phyloP scores from a whole-genome alignment of 2,329 filamentous ascomycete species.

The Claviceps africana region DNA sequence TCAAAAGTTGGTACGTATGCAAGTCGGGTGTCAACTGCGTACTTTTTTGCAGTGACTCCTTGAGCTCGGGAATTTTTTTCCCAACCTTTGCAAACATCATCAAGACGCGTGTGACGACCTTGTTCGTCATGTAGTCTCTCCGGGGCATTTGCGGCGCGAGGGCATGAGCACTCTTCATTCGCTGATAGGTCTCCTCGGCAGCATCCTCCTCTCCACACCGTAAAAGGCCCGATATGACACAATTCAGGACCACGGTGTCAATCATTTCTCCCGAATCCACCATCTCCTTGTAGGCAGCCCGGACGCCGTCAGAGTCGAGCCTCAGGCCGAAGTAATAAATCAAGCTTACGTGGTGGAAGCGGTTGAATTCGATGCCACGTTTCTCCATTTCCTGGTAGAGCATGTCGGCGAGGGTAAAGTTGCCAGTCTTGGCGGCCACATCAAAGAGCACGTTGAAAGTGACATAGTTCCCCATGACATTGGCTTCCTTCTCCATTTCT shows the following conservation, averaged over 20 bases:
- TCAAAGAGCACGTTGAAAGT: conserved; percentile 93
- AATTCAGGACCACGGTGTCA: conserved; percentile 76
- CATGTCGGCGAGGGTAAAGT: conserved; percentile 71
- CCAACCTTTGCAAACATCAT: conserved; percentile 43
- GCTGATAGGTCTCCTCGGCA: conserved; percentile 67
- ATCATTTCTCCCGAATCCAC: conserved; percentile 78
- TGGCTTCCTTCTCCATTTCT: conserved; percentile 69
- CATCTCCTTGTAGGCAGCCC: conserved; percentile 66
- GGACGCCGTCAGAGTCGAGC: conserved; percentile 57
- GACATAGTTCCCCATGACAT: conserved; percentile 53
- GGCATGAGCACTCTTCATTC: conserved; percentile 58
- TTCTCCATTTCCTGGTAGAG: conserved; percentile 67
- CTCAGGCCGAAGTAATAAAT: conserved; percentile 75
- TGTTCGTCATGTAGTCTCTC: conserved; percentile 31
- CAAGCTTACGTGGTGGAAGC: conserved; percentile 67
- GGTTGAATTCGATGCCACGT: conserved; percentile 55
- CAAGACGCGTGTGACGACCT: conserved; percentile 39
- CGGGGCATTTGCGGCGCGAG: conserved; percentile 25
- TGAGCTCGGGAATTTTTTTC: conserved; percentile 41
- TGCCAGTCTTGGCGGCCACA: conserved; percentile 70
- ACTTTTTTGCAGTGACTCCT: conserved; percentile 39
- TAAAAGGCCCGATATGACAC: conserved; percentile 67
- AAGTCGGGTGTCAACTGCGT: conserved; percentile 59
- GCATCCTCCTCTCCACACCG: conserved; percentile 60
- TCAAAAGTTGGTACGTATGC: conserved; percentile 64